Evolutionary conservation across 176 grass and related monocot species (phyloP).

Genomic region (Bromus sterilis): DNA sequence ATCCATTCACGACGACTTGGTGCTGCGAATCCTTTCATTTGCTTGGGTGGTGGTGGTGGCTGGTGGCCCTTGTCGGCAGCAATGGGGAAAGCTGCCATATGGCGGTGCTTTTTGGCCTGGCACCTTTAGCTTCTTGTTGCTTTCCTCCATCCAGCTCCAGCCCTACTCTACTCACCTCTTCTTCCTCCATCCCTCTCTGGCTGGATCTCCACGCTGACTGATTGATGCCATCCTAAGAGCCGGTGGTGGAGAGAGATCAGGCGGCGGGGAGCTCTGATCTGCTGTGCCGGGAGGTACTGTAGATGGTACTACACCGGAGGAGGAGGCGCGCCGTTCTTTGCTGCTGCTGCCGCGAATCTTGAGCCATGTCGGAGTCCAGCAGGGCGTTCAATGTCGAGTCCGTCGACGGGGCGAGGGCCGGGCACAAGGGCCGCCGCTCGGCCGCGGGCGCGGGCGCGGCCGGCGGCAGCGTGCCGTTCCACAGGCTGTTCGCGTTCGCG

Average conservation of each 20-base stretch:
- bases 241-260: not conserved
- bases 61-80: not conserved
- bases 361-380: conserved; percentile 29
- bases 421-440: not conserved
- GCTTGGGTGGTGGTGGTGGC: not conserved
- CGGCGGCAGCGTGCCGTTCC: conserved; percentile 48
- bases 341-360: not conserved
- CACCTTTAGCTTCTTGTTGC: not conserved
- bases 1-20: too few species aligned
- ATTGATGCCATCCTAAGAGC: not conserved
- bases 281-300: not conserved
- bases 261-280: not conserved
- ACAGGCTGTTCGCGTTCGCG: conserved; percentile 85
- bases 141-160: too few species aligned
- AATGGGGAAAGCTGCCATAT: not conserved
- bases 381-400: conserved; percentile 20
- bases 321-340: not conserved
- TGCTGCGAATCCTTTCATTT: not conserved
- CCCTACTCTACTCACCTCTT: too few species aligned
- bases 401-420: not conserved
- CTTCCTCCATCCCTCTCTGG: too few species aligned
- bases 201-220: not conserved
- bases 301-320: not conserved
- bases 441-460: too few species aligned
- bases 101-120: not conserved